Evolutionary conservation across 345 rosid species (phyloP).

Genomic region (Pugionium dolabratum): DNA sequence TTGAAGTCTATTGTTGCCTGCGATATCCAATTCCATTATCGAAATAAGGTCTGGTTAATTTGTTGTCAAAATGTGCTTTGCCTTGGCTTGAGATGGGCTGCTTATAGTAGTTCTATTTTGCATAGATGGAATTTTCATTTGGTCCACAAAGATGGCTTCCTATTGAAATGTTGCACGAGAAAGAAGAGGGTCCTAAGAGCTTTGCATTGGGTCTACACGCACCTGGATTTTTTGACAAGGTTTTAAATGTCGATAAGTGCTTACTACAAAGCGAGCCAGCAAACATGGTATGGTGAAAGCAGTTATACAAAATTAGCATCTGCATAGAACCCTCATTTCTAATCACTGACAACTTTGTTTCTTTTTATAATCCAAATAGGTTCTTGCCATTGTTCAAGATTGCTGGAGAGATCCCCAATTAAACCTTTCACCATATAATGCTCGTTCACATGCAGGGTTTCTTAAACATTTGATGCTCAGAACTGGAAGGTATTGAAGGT

Average conservation of each 20-base stretch:
- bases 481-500: slow-evolving; percentile 82
- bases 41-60: slow-evolving; percentile 66
- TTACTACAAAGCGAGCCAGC: slow-evolving; percentile 85
- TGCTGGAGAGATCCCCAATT: slow-evolving; percentile 78
- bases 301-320: slow-evolving; percentile 3
- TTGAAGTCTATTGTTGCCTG: slow-evolving; percentile 87
- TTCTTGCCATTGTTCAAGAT: slow-evolving; percentile 79
- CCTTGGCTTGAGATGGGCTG: slow-evolving; percentile 16
- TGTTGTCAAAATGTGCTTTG: background rate
- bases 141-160: slow-evolving; percentile 85
- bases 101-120: background rate
- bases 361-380: slow-evolving; percentile 44
- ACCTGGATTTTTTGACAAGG: slow-evolving; percentile 90
- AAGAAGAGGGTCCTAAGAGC: slow-evolving; percentile 49
- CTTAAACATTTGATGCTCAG: slow-evolving; percentile 94
- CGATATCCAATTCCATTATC: slow-evolving; percentile 72
- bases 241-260: slow-evolving; percentile 74
- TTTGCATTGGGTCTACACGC: slow-evolving; percentile 87
- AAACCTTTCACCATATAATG: slow-evolving; percentile 78
- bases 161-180: slow-evolving; percentile 55
- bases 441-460: slow-evolving; percentile 80
- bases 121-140: slow-evolving; percentile 91
- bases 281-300: slow-evolving; percentile 55
- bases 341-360: background rate
- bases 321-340: background rate